A percentile compares a stretch with the other conserved stretches of the same genome.
Conservation (phyloP, 768 basidiomycete genomes). For the Sistotremastrum suecicum region DNA sequence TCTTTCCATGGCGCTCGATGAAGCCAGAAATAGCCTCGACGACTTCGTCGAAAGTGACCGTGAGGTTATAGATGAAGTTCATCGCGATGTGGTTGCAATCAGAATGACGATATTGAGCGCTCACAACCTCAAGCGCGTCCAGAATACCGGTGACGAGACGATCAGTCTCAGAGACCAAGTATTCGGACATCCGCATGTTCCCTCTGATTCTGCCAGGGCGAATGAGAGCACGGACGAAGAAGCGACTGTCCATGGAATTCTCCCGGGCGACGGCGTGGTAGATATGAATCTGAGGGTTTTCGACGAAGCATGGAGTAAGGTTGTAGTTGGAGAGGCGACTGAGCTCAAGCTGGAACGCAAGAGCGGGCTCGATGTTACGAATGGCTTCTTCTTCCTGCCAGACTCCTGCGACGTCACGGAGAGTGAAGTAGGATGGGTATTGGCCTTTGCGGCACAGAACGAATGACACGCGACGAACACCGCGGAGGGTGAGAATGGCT, state of each 20-base stretch:
- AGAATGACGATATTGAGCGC: slow-evolving; percentile 76
- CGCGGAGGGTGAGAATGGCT: slow-evolving; percentile 49
- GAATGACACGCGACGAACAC: slow-evolving; percentile 85
- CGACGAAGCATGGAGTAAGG: slow-evolving; percentile 88
- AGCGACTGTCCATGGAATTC: slow-evolving; percentile 94
- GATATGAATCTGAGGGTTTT: slow-evolving; percentile 95
- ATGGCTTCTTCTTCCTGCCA: slow-evolving; percentile 96
- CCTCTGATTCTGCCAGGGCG: slow-evolving; percentile 91
- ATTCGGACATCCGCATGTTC: slow-evolving; percentile 89
- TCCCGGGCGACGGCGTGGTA: slow-evolving; percentile 92
- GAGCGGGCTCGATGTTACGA: slow-evolving; percentile 94
- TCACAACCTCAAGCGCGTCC: slow-evolving; percentile 90
- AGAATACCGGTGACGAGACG: slow-evolving; percentile 87
- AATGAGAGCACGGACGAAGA: slow-evolving; percentile 94
- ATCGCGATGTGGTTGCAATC: slow-evolving; percentile 99
- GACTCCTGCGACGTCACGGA: slow-evolving; percentile 53
- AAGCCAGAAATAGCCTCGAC: slow-evolving; percentile 96
- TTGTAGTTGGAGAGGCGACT: slow-evolving; percentile 95
- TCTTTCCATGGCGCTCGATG: slow-evolving; percentile 96
- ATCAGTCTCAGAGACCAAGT: slow-evolving; percentile 97
- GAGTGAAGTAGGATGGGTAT: slow-evolving; percentile 91
- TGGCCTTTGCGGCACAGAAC: slow-evolving; percentile 82
- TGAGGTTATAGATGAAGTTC: slow-evolving; percentile 97
- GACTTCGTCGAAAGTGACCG: slow-evolving; percentile 92
- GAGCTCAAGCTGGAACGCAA: slow-evolving; percentile 96